Percentiles rank a stretch among this genome's conserved stretches.
Conservation (phyloP, 75 land plant species). For the Cunninghamia lanceolata region DNA sequence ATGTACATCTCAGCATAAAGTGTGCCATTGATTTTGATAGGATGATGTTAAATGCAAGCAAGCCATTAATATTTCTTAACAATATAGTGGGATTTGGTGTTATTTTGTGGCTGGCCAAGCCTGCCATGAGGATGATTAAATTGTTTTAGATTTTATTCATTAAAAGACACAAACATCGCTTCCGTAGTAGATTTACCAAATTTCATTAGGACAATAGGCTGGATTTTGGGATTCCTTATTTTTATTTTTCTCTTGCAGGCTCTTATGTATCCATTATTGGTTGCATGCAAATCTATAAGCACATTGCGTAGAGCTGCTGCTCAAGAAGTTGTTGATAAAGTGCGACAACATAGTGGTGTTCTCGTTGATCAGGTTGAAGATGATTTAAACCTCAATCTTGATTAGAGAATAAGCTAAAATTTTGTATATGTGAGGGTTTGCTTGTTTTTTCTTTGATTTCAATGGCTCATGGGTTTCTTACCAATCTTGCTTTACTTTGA, state of each 20-base stretch:
- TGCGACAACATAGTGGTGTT: slow-evolving; percentile 80
- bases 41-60: neutral
- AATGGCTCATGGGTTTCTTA: neutral
- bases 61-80: neutral
- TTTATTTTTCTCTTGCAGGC: slow-evolving; percentile 53
- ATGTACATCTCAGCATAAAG: neutral
- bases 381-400: neutral
- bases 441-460: neutral
- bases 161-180: neutral
- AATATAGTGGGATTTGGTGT: neutral
- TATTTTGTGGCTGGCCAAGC: neutral
- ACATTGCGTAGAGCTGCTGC: slow-evolving; percentile 83
- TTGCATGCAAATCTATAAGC: slow-evolving; percentile 99
- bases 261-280: slow-evolving; percentile 99
- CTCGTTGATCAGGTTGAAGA: slow-evolving; percentile 90
- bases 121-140: neutral
- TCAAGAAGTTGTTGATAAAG: slow-evolving; percentile 92
- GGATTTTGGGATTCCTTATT: neutral
- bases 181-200: neutral
- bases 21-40: neutral
- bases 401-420: neutral
- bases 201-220: neutral
- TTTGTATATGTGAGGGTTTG: neutral
- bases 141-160: neutral
- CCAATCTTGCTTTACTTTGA: neutral